Evolutionary conservation across 495 filamentous ascomycete species (phyloP), one percentile per base, ranked within the genome.

Genomic region (Penicillium samsonianum): DNA sequence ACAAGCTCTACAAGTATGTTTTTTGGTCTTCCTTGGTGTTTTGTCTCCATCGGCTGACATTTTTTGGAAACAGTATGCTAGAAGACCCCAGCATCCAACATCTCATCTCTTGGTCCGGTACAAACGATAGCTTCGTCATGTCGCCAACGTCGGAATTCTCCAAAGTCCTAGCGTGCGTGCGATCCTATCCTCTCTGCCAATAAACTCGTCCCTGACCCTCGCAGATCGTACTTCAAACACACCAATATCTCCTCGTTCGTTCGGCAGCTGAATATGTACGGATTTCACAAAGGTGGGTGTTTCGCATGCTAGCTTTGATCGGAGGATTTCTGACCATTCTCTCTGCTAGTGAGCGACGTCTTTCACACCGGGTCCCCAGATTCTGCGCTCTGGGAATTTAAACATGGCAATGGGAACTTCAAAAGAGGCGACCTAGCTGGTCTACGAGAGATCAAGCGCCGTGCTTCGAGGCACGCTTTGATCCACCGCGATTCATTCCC

Each of bases 231-330:
- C 72, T 98, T 98, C 73, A 98, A 98, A 69, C 94, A 98, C 72
- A 98, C 94, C 57, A 98, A 98, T 68, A 95, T 98, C 53, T 97
- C 94, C 5, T 98, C 94, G 10, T 98, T 98, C 69, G 94, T 98
- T 35, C 85, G 94, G 47, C 94, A 98, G 74, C 78, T 98, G 52
- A 98, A 98, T 69, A 98, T 98, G 94, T 98, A 98, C 65, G 94
- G 94, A 2, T 98, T 98, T 77, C 94, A 98, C 74, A 98, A 98
- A 91, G 94, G 94, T 94, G 79, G 48, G 80, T 58, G 48, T 19
- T 48, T 35, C 46, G 1, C 28, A 23, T 30, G 16, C 16, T 12
- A 22, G 10, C 0, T 37, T 41, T 20, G 50, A 44, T 44, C 38
- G 47, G 53, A n/a, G 23, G 14, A 51, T 55, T 45, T 43, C 54